Evolutionary conservation across 164 flowering plant genomes (phyloP), one percentile per base, ranked within the genome.

Genomic region (Pachysandra terminalis): DNA sequence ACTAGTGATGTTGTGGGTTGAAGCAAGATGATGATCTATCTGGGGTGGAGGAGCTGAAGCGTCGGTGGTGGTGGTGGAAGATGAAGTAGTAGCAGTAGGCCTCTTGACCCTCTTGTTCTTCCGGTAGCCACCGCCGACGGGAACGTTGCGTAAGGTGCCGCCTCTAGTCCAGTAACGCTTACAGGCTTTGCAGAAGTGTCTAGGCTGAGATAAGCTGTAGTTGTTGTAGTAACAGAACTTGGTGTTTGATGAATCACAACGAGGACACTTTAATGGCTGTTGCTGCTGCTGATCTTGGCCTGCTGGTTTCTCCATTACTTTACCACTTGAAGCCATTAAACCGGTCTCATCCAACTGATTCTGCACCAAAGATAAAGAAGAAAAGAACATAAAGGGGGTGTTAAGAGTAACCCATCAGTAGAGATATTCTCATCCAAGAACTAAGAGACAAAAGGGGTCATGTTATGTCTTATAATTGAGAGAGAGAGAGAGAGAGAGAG

Each of bases 191-290:
- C 96, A 90, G 71, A 90, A 90, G 75, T 90, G 90, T 45, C 96
- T 69, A 0, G 96, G 96, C 72, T 90, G 96, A 21, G 93, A 83
- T 54, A 88, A 68, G 72, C 89, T 88, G 86, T 90, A 90, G 83
- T 90, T 90, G 85, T 90, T 90, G 85, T 87, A 90, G 84, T 90
- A 90, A 64, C 96, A 90, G 68, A 90, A 90, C 76, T 90, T 90
- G 49, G 96, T 90, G 83, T 90, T 90, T 22, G 89, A 80, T 0
- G 96, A 90, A 66, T 88, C 90, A 60, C 96, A 90, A 12, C 96
- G 83, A 25, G 93, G 96, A 57, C 93, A 90, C 63, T 76, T 90
- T 3, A 80, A 73, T 8, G 77, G 68, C 27, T n/a, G n/a, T n/a
- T n/a, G n/a, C n/a, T n/a, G n/a, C n/a, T n/a, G n/a, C n/a, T 61